These are phyloP conservation scores for Amanita phalloides DNA, from an alignment of 768 basidiomycete species.

Conservation along the genomic window DNA sequence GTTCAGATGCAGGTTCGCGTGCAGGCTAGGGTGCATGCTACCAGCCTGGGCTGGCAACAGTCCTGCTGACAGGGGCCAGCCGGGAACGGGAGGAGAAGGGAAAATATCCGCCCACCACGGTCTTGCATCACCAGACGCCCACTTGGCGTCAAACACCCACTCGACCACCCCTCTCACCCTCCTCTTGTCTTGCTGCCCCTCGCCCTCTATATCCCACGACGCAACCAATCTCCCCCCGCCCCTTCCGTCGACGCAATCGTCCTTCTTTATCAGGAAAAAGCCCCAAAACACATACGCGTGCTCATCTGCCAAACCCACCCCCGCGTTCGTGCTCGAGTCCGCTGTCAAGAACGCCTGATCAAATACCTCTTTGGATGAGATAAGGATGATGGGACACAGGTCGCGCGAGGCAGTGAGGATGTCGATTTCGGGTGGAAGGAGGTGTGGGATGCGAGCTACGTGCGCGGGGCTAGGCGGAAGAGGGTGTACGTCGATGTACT, in stretches of 20 bases:
- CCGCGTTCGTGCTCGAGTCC: no score
- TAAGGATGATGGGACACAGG: neutral
- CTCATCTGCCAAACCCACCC: neutral
- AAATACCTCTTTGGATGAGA: neutral
- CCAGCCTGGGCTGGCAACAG: neutral
- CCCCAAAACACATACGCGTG: constrained; percentile 5
- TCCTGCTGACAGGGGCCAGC: neutral
- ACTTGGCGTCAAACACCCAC: constrained; percentile 2
- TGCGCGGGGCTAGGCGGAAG: neutral
- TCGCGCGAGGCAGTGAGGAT: neutral
- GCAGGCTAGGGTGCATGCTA: no score
- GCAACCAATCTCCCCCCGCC: neutral
- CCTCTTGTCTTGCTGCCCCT: neutral
- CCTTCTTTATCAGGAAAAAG: neutral
- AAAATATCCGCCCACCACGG: constrained; percentile 1
- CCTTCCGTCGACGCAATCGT: neutral
- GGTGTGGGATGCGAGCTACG: neutral
- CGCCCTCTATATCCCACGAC: neutral
- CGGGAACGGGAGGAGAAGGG: neutral
- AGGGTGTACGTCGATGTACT: neutral
- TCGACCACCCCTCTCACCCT: neutral
- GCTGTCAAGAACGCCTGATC: neutral
- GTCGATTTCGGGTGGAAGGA: neutral
- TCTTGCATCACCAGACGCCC: neutral
- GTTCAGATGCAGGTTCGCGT: neutral